These are phyloP conservation scores for Lecanoromycetidae sp. DNA, from an alignment of 2,329 filamentous ascomycete genomes.

Conservation along the genomic window DNA sequence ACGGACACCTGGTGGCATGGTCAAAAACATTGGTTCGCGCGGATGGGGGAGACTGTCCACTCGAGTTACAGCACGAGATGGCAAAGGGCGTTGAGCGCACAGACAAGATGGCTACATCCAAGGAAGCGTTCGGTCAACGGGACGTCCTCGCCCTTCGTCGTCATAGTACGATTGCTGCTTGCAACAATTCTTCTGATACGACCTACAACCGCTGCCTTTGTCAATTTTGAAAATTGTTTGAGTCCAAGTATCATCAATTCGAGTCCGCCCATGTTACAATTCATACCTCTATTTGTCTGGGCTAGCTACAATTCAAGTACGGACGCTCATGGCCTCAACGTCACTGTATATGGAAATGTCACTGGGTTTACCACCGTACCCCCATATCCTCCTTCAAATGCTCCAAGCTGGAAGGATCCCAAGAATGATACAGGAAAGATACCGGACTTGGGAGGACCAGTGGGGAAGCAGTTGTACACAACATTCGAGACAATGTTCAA, in stretches of 20 bases:
- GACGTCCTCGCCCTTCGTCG: not conserved
- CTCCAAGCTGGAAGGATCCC: slow-evolving; percentile 50
- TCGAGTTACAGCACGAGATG: not conserved
- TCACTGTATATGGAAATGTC: slow-evolving; percentile 86
- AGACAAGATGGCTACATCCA: not conserved
- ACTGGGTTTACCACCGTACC: slow-evolving; percentile 52
- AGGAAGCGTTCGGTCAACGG: not conserved
- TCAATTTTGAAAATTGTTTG: slow-evolving; percentile 80
- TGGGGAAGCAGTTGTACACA: slow-evolving; percentile 46
- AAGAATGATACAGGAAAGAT: slow-evolving; percentile 65
- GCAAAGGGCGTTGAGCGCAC: not conserved
- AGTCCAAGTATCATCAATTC: slow-evolving; percentile 45
- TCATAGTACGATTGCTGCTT: not conserved
- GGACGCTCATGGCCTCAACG: slow-evolving; percentile 50
- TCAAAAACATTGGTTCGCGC: slow-evolving; percentile 3
- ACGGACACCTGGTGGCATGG: slow-evolving; percentile 11
- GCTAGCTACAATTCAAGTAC: slow-evolving; percentile 57
- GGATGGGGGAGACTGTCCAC: slow-evolving; percentile 2
- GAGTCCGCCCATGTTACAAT: slow-evolving; percentile 58
- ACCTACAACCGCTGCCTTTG: slow-evolving; percentile 45
- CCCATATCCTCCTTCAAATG: slow-evolving; percentile 47
- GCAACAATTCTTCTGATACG: slow-evolving; percentile 2
- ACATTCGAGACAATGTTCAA: slow-evolving; percentile 67
- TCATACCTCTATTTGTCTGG: slow-evolving; percentile 61
- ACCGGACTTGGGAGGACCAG: slow-evolving; percentile 9